A percentile compares a stretch with the other conserved stretches of the same genome.
Evolutionary conservation across 768 basidiomycete species (phyloP).

Genomic region (Trametes coccinea): DNA sequence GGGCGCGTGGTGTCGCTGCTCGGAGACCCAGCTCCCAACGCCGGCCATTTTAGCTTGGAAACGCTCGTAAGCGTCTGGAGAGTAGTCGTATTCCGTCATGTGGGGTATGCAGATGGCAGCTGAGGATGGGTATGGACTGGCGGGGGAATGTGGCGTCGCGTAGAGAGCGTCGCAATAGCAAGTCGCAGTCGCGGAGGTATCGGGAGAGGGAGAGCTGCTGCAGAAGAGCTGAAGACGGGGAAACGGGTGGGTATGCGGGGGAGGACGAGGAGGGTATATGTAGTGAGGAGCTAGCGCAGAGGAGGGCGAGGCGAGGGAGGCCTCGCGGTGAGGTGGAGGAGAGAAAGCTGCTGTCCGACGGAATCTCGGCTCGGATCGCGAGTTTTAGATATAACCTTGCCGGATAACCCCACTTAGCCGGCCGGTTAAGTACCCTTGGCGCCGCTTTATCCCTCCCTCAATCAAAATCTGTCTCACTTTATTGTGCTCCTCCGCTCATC

Average conservation of each 20-base stretch:
- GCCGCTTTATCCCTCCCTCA: conserved; percentile 4
- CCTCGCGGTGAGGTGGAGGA: conserved; percentile 23
- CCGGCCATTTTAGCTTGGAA: conserved; percentile 30
- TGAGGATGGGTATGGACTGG: not conserved
- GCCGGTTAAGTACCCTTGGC: conserved; percentile 10
- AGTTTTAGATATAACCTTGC: conserved; percentile 4
- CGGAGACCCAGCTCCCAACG: conserved; percentile 31
- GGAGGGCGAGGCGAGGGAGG: conserved; percentile 13
- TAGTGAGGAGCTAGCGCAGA: conserved; percentile 17
- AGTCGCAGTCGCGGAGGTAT: conserved; percentile 8
- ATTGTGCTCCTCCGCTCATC: not conserved
- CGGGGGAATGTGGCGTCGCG: conserved; percentile 7
- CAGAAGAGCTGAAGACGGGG: not conserved
- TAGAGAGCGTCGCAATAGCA: conserved; percentile 8
- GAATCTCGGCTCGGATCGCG: conserved; percentile 14
- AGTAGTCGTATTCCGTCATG: conserved; percentile 40
- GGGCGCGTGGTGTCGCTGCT: conserved; percentile 23
- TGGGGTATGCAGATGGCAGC: conserved; percentile 1
- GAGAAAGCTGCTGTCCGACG: conserved; percentile 8
- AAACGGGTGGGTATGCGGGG: conserved; percentile 3
- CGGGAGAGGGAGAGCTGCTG: not conserved
- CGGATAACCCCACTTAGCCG: conserved; percentile 11
- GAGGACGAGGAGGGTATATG: conserved; percentile 11
- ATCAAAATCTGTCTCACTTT: conserved; percentile 1
- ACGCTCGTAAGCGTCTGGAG: conserved; percentile 34